These are phyloP conservation scores for Candida chilensis DNA, from an alignment of 805 yeast species.

Conservation along the genomic window DNA sequence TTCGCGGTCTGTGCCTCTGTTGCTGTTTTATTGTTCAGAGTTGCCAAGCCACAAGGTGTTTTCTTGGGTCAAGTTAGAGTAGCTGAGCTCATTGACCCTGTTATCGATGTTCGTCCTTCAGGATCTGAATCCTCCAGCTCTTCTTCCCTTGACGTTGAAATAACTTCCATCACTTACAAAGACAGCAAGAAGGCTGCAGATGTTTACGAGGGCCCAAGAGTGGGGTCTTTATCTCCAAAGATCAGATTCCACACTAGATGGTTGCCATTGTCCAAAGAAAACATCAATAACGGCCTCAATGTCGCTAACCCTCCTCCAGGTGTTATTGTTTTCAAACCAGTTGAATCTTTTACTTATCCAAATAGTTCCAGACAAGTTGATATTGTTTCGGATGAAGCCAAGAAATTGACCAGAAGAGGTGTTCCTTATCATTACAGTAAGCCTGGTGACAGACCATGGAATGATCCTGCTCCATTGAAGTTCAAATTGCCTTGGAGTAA, in stretches of 20 bases:
- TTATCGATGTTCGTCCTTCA: too few species aligned
- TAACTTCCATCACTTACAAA: too few species aligned
- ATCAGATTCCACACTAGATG: constrained; percentile 49
- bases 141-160: too few species aligned
- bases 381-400: constrained; percentile 56
- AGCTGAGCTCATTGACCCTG: constrained; percentile 63
- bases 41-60: constrained; percentile 74
- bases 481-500: constrained; percentile 22
- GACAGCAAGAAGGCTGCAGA: too few species aligned
- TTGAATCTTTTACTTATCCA: constrained; percentile 76
- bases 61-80: constrained; percentile 74
- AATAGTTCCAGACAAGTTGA: constrained; percentile 73
- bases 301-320: constrained; percentile 86
- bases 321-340: constrained; percentile 74
- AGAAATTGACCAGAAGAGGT: constrained; percentile 53
- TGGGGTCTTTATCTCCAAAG: constrained; percentile 17
- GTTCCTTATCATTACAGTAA: constrained; percentile 22
- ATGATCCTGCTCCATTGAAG: constrained; percentile 66
- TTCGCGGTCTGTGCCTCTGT: constrained; percentile 82
- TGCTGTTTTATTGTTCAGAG: constrained; percentile 62
- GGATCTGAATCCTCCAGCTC: too few species aligned
- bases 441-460: constrained; percentile 78
- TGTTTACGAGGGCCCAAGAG: too few species aligned
- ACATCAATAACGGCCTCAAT: constrained; percentile 44
- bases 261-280: constrained; percentile 51